Evolutionary conservation across 495 filamentous ascomycete genomes (phyloP).

Genomic region (Friedmanniomyces simplex): DNA sequence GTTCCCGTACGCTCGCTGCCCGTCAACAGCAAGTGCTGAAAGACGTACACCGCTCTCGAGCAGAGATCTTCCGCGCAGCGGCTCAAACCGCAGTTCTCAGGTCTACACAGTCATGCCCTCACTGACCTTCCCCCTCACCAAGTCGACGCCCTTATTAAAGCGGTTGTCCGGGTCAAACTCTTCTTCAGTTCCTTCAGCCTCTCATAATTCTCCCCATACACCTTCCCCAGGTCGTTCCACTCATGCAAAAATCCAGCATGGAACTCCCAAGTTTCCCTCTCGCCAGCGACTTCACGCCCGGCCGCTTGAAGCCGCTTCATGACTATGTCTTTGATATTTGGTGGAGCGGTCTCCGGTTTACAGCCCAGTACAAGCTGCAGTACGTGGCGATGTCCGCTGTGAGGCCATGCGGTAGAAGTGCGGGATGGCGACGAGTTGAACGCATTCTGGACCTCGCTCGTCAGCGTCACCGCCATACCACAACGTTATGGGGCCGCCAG

Average conservation of each 20-base stretch:
- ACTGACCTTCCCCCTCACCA: constrained; percentile 6
- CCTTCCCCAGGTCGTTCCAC: constrained; percentile 13
- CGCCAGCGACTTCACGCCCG: constrained; percentile 7
- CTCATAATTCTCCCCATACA: constrained; percentile 27
- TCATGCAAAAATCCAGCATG: constrained; percentile 13
- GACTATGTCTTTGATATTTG: constrained; percentile 12
- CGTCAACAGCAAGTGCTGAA: no score
- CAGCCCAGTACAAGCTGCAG: constrained; percentile 24
- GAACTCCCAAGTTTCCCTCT: constrained; percentile 2
- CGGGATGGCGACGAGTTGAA: constrained; percentile 21
- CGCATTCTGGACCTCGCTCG: constrained; percentile 6
- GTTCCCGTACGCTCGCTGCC: no score
- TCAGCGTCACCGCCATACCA: background rate
- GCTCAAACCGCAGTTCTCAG: background rate
- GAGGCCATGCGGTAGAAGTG: constrained; percentile 23
- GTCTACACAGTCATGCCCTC: background rate
- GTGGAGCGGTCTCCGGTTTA: constrained; percentile 8
- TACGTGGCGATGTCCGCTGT: constrained; percentile 20
- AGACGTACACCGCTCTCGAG: no score
- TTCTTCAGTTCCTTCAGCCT: constrained; percentile 23
- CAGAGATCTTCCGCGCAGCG: background rate
- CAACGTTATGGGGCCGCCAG: no score
- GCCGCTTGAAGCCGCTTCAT: constrained; percentile 15
- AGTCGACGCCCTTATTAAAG: constrained; percentile 9
- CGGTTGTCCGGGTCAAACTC: constrained; percentile 21